phyloP scores from a whole-genome alignment of 345 rosid species.

The Hibiscus trionum region DNA sequence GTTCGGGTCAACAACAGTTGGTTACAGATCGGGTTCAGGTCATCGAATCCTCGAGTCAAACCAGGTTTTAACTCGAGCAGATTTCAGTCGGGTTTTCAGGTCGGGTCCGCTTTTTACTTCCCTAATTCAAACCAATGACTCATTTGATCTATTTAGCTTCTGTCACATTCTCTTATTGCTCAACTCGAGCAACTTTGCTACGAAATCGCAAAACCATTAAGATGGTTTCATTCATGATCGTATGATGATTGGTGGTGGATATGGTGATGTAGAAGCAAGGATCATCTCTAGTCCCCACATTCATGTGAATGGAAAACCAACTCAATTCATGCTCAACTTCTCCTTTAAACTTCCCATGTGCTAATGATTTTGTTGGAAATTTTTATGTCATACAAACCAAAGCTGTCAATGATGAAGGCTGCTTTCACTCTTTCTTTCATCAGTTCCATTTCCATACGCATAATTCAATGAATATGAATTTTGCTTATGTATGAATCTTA shows the following conservation, averaged over 20 bases:
- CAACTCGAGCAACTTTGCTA: neutral
- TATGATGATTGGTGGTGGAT: neutral
- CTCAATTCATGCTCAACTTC: conserved; percentile 13
- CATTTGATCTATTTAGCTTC: too few species aligned
- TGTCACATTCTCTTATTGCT: neutral
- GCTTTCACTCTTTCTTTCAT: neutral
- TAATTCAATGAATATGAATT: neutral
- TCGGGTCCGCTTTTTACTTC: too few species aligned
- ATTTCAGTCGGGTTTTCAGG: too few species aligned
- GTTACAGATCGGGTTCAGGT: too few species aligned
- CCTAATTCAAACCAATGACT: too few species aligned
- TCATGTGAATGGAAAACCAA: conserved; percentile 14
- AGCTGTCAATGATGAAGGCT: conserved; percentile 15
- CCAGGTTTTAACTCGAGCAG: too few species aligned
- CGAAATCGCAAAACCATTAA: neutral
- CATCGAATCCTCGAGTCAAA: too few species aligned
- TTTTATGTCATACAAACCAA: conserved; percentile 19
- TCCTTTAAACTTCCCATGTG: conserved; percentile 13
- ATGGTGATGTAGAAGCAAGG: neutral
- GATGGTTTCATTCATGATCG: neutral
- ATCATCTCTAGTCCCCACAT: conserved; percentile 16
- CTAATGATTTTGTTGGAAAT: conserved; percentile 24
- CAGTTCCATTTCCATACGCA: conserved; percentile 1
- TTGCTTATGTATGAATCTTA: conserved; percentile 3
- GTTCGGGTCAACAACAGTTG: too few species aligned